Evolutionary conservation across 1,284 basidiomycete genomes (phyloP), one percentile per base, ranked within the genome.

Genomic region (Pisolithus thermaeus): DNA sequence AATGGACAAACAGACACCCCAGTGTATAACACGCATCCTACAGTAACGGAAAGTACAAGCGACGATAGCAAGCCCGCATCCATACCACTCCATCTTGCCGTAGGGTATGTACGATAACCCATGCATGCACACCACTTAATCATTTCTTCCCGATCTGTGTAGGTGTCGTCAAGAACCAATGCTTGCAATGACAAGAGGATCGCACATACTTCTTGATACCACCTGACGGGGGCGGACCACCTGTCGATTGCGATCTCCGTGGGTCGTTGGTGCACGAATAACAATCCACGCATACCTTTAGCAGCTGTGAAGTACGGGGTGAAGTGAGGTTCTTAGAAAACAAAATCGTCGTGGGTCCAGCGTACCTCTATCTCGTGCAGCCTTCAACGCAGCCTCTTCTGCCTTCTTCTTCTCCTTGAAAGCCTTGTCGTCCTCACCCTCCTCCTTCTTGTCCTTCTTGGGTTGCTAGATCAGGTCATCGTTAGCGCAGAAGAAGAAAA

Each of bases 161-260:
- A 45, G 37, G 52, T 53, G 54, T 37, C 50, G 48, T 45, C 35
- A 27, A 28, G 52, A 54, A 37, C 52, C 43, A 41, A 46, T 47
- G 20, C 47, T 28, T 53, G 50, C 36, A 7, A 42, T 49, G 23
- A 38, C 51, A 41, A 50, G 14, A 39, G 25, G 39, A 51, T 38
- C 49, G 36, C 30, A 74, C 80, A 57, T 66, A 88, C 88, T 90
- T 89, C 79, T 90, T 90, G 74, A 90, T 87, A 36, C 88, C 88
- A 44, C 79, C 79, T 35, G 87, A 84, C 4, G 44, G 44, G 49
- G 81, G 76, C 27, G 84, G 71, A 32, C 87, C 86, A 59, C 79
- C 87, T 82, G 46, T 51, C 32, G 38, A 41, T 51, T 48, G 47
- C 38, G 39, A 46, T 27, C 8, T 39, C 23, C 23, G 41, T 41